Evolutionary conservation across 257 asterid species (phyloP), one percentile per base, ranked within the genome.

Genomic region (Jasminum sambac): DNA sequence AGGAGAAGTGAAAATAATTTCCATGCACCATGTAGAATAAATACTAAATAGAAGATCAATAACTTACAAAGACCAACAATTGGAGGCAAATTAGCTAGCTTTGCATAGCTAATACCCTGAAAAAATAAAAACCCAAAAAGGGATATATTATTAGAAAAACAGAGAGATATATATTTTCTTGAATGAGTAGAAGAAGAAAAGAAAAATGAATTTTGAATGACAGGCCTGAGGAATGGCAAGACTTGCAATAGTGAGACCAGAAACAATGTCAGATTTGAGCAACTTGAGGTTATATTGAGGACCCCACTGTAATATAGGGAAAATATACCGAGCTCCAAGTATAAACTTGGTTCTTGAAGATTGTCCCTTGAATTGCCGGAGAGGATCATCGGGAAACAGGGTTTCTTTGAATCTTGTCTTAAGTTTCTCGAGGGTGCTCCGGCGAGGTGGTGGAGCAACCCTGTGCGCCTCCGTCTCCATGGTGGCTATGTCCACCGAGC

Each of bases 61-160:
- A 5, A 72, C 97, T 84, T 57, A 91, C 97, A 91, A 46, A 91
- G 96, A 12, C 97, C 97, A 76, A 91, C 84, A 63, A 91, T 89
- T 48, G 97, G 96, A 64, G 96, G 97, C 79, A 91, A 84, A 72
- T 84, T 91, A 38, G 96, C 97, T 71, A 91, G 81, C 76, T 91
- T 87, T n/a, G 97, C 97, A 73, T 91, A 91, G 66, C 97, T 91
- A 72, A 91, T 89, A n/a, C 97, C 97, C 93, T 89, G 87, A 30
- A n/a, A 16, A 25, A 2, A 0, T 8, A 7, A 0, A 0, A 16
- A 64, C 55, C 37, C 55, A 40, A 11, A 63, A 14, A 64, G 11
- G 19, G 1, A 10, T 9, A 23, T 16, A 60, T 50, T 64, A 38
- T 64, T 21, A 17, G 39, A 1, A 19, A 64, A 65, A 19, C 16